Conservation (phyloP, 2,329 filamentous ascomycete species). For the Seiridium cupressi region DNA sequence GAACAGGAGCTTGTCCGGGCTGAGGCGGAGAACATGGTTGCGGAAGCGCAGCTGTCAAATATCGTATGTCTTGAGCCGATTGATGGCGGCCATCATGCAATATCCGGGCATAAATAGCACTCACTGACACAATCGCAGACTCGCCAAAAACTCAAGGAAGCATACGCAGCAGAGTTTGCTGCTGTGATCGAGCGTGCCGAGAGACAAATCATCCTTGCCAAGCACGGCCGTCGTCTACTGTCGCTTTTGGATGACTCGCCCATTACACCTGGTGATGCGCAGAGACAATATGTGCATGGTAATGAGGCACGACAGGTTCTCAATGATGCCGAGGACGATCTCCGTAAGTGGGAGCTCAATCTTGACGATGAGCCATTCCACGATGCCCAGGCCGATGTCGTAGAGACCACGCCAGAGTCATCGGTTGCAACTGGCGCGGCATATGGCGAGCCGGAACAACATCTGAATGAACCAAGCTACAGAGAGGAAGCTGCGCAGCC, state of each 20-base stretch:
- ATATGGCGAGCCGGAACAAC: background rate
- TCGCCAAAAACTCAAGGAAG: constrained; percentile 92
- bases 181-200: constrained; percentile 94
- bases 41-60: constrained; percentile 94
- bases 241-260: constrained; percentile 86
- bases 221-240: constrained; percentile 82
- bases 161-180: constrained; percentile 83
- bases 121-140: constrained; percentile 53
- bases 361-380: constrained; percentile 26
- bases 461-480: background rate
- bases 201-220: constrained; percentile 93
- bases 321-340: constrained; percentile 87
- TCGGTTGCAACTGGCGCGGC: background rate
- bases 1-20: constrained; percentile 96
- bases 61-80: constrained; percentile 60
- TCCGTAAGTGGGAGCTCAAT: constrained; percentile 69
- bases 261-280: constrained; percentile 79
- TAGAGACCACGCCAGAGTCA: background rate
- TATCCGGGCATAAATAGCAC: background rate
- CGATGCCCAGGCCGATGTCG: background rate
- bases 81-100: background rate
- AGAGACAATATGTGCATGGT: constrained; percentile 64
- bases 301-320: constrained; percentile 78
- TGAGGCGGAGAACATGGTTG: constrained; percentile 93
- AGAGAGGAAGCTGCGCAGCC: background rate